A percentile compares a stretch with the other conserved stretches of the same genome.
Conservation (phyloP, 192 early-diverging fungal genomes). For the Backusella tarrabulga region DNA sequence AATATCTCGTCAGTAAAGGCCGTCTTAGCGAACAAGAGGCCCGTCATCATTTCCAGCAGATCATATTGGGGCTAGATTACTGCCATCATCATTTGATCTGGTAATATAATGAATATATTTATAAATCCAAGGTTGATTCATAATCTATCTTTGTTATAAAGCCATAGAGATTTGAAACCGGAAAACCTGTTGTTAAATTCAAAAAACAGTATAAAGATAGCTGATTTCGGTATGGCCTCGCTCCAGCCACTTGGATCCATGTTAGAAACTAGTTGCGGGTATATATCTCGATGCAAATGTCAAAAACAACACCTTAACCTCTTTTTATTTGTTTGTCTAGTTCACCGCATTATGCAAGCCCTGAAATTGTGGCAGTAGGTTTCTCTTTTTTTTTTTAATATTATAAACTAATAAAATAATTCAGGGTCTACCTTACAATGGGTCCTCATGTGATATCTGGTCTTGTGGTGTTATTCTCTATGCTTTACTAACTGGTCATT, state of each 20-base stretch:
- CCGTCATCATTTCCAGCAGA: slow-evolving; percentile 70
- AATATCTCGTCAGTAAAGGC: slow-evolving; percentile 65
- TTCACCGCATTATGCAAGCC: slow-evolving; percentile 72
- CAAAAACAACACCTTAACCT: not conserved
- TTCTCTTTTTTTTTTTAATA: not conserved
- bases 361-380: slow-evolving; percentile 68
- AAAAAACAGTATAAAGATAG: slow-evolving; percentile 78
- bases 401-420: not conserved
- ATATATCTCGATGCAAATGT: slow-evolving; percentile 1
- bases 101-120: slow-evolving; percentile 34
- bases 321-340: slow-evolving; percentile 35
- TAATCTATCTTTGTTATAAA: not conserved
- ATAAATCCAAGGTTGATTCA: not conserved
- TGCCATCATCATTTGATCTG: slow-evolving; percentile 70
- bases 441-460: slow-evolving; percentile 71
- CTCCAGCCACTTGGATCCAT: slow-evolving; percentile 47
- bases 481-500: slow-evolving; percentile 67
- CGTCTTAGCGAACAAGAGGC: slow-evolving; percentile 60
- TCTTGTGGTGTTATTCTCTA: slow-evolving; percentile 73
- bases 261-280: slow-evolving; percentile 70
- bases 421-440: slow-evolving; percentile 63
- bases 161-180: slow-evolving; percentile 93
- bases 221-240: slow-evolving; percentile 91
- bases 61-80: slow-evolving; percentile 63
- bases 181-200: slow-evolving; percentile 65